phyloP scores from a whole-genome alignment of 768 basidiomycete genomes.

The Aureoboletus auriporus region DNA sequence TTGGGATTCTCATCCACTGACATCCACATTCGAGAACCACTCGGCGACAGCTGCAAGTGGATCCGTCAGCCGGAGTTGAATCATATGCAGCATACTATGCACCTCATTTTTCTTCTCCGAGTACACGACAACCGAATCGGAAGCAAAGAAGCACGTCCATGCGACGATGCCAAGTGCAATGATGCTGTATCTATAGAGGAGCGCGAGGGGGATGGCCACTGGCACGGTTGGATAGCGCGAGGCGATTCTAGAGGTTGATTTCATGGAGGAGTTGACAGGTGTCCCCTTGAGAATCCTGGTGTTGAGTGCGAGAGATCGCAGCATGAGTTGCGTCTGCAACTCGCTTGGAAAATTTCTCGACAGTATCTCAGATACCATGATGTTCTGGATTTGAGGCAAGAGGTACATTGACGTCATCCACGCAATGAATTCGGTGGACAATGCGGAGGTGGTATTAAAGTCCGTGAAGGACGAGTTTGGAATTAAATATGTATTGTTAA shows the following conservation, averaged over 20 bases:
- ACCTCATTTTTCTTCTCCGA: background rate
- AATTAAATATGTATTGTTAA: background rate
- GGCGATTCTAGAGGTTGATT: background rate
- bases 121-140: background rate
- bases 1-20: too few relatives aligned
- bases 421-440: background rate
- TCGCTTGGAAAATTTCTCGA: background rate
- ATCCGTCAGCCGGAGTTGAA: conserved; percentile 1
- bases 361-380: background rate
- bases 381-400: background rate
- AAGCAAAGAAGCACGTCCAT: background rate
- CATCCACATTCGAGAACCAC: background rate
- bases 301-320: conserved; percentile 1
- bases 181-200: background rate
- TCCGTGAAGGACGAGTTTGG: background rate
- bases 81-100: background rate
- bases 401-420: conserved; percentile 3
- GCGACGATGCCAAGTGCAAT: background rate
- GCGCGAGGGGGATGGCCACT: background rate
- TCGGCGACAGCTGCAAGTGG: background rate
- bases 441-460: conserved; percentile 1
- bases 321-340: background rate
- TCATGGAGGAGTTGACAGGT: background rate
- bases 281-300: background rate
- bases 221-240: background rate